Evolutionary conservation across 2,329 filamentous ascomycete species (phyloP), one percentile per base, ranked within the genome.

Genomic region (Albophoma yamanashiensis): DNA sequence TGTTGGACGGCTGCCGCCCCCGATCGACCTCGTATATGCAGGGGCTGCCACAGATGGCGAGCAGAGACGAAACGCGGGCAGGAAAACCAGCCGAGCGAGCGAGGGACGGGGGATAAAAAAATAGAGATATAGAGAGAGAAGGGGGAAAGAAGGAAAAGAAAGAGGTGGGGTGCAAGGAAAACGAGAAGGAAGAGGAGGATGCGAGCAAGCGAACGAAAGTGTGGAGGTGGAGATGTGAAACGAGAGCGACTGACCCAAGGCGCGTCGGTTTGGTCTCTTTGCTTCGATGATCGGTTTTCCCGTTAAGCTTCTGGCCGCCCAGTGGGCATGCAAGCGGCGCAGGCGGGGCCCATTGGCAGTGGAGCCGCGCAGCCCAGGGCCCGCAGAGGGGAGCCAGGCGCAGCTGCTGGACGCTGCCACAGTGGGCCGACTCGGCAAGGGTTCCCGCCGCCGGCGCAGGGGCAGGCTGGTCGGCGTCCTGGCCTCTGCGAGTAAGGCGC

Each of bases 181-280:
- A 31, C 11, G 40, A 43, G 20, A 15, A 43, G 40, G 40, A 43
- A 20, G 42, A 45, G n/a, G n/a, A 52, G 47, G 47, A 52, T 34
- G 47, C 27, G 20, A 36, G 50, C 9, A 53, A 53, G 34, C 31
- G 17, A 53, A 57, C 52, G 62, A 52, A 22, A 53, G 34, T 50
- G 61, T 57, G 59, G 59, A 57, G 61, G 47, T 47, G 52, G 59
- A 55, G 53, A 57, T 31, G 38, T 61, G 60, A 57, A 61, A 61
- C 60, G n/a, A 36, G n/a, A 36, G 14, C 27, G 43, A 39, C 36
- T 3, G 55, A 11, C 55, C 27, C 12, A 43, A 22, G 3, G 38
- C 20, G 38, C 22, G 55, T 39, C 34, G 8, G 22, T 47, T 47
- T 14, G 25, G 43, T 25, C 43, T 47, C 43, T 50, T 50, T 4